Evolutionary conservation across 805 yeast genomes (phyloP).

Genomic region (Myxozyma geophila): DNA sequence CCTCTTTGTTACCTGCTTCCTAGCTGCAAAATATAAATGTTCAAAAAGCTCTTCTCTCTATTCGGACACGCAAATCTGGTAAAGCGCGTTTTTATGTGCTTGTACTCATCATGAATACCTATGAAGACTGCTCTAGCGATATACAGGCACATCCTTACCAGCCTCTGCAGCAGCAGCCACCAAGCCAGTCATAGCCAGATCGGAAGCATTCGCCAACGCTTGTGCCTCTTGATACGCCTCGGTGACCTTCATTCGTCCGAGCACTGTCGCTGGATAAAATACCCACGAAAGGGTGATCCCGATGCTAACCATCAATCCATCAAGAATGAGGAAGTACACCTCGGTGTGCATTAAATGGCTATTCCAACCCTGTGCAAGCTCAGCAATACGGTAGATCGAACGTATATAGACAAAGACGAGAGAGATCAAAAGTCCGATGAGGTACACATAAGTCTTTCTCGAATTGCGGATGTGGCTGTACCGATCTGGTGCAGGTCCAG

Average conservation of each 20-base stretch:
- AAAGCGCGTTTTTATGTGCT: too few species aligned
- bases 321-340: constrained; percentile 57
- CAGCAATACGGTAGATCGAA: constrained; percentile 70
- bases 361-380: constrained; percentile 65
- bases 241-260: constrained; percentile 19
- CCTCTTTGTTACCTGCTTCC: too few species aligned
- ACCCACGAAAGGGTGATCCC: constrained; percentile 40
- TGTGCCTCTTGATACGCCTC: background rate
- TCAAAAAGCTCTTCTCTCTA: too few species aligned
- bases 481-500: constrained; percentile 12
- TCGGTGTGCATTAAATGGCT: constrained; percentile 64
- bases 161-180: too few species aligned
- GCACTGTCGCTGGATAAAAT: constrained; percentile 27
- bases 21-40: too few species aligned
- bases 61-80: too few species aligned
- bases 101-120: too few species aligned
- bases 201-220: background rate
- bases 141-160: too few species aligned
- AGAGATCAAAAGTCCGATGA: constrained; percentile 4
- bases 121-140: too few species aligned
- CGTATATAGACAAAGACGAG: constrained; percentile 59
- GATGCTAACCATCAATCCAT: constrained; percentile 58
- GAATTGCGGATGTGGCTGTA: constrained; percentile 19
- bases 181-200: too few species aligned
- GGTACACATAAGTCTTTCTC: background rate